A percentile compares a stretch with the other conserved stretches of the same genome.
These are phyloP conservation scores for Arctium lappa DNA, from an alignment of 129 eudicot species.

Conservation along the genomic window DNA sequence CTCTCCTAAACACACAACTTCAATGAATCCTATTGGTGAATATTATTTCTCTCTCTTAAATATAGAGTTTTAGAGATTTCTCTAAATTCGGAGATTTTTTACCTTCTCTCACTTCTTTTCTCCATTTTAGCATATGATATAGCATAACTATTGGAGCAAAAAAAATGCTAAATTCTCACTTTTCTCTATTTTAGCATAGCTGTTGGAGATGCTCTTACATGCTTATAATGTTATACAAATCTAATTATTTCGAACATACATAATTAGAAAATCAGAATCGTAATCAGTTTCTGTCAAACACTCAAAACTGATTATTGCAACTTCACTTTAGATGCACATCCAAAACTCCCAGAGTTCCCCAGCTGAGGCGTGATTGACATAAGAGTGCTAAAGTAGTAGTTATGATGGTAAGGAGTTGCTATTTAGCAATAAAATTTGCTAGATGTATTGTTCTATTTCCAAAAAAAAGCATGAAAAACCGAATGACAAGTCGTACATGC, in stretches of 20 bases:
- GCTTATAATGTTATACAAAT: background rate
- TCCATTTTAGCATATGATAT: too few relatives aligned
- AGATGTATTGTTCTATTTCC: background rate
- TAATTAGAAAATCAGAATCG: background rate
- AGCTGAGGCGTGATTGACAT: background rate
- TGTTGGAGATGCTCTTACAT: too few relatives aligned
- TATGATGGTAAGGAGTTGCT: background rate
- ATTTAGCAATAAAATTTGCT: background rate
- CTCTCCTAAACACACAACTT: too few relatives aligned
- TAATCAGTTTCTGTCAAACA: background rate
- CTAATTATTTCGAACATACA: background rate
- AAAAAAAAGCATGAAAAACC: too few relatives aligned
- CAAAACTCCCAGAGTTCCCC: background rate
- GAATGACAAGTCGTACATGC: background rate
- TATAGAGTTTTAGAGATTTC: too few relatives aligned
- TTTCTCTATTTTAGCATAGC: too few relatives aligned
- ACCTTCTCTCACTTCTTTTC: too few relatives aligned
- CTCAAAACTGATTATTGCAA: background rate
- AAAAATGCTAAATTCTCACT: too few relatives aligned
- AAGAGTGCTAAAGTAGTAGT: background rate
- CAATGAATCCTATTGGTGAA: too few relatives aligned
- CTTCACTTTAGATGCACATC: background rate
- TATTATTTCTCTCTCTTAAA: too few relatives aligned
- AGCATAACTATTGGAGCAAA: too few relatives aligned
- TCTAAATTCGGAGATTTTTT: too few relatives aligned